These are phyloP conservation scores for Penicillium fuscoglaucum DNA, from an alignment of 2,329 filamentous ascomycete species.

Conservation along the genomic window DNA sequence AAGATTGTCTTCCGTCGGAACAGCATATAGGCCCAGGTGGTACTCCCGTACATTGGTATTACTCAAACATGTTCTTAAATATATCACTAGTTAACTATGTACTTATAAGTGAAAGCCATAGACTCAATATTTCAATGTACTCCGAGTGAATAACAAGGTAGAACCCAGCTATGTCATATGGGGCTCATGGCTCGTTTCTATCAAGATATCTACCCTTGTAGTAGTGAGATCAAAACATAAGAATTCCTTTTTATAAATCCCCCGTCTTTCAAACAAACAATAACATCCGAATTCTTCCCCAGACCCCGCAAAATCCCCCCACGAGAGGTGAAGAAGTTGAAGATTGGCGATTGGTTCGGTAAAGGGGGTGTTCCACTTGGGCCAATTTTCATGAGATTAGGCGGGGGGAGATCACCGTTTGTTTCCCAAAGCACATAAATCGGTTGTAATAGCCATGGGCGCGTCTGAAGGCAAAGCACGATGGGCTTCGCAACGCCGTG, in stretches of 20 bases:
- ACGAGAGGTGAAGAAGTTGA: neutral
- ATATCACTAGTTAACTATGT: too few relatives aligned
- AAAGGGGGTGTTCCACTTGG: neutral
- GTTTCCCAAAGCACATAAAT: neutral
- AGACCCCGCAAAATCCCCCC: conserved; percentile 1
- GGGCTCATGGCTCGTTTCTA: neutral
- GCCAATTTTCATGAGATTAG: neutral
- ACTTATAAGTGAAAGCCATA: too few relatives aligned
- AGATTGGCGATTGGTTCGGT: conserved; percentile 1
- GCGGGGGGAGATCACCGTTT: neutral
- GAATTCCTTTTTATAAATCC: neutral
- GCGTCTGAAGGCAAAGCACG: neutral
- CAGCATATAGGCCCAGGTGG: too few relatives aligned
- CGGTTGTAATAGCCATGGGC: neutral
- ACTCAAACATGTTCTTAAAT: neutral
- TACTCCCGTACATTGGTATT: neutral
- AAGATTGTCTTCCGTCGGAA: neutral
- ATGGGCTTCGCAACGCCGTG: conserved; percentile 11
- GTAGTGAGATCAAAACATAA: neutral
- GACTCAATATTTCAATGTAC: neutral
- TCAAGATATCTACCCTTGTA: neutral
- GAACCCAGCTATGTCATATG: neutral
- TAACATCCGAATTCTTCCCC: neutral
- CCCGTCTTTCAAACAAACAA: neutral
- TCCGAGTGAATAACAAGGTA: neutral